Evolutionary conservation across 225 moss, liverwort and hornwort genomes (phyloP).

Genomic region (Rhytidiadelphus loreus): DNA sequence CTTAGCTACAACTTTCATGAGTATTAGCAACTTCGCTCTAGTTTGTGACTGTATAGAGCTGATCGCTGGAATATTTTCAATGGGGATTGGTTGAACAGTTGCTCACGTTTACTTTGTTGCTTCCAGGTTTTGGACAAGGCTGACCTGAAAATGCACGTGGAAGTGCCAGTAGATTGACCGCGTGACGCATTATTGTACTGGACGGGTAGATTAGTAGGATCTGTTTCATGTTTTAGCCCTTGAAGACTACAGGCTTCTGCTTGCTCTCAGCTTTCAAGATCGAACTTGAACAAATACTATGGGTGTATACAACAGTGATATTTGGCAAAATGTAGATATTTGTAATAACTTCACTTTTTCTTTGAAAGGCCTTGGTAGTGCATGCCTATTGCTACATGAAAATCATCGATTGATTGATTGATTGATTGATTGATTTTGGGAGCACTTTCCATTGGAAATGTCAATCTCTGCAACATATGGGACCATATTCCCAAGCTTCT

Average conservation of each 20-base stretch:
- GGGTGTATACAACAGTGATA: background rate
- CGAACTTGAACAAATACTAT: background rate
- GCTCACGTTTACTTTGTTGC: background rate
- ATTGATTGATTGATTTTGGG: too few species aligned
- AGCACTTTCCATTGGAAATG: background rate
- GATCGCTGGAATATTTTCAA: background rate
- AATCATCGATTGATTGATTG: too few species aligned
- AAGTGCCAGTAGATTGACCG: constrained; percentile 73
- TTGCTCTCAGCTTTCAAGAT: background rate
- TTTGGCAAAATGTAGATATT: background rate
- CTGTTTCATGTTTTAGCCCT: background rate
- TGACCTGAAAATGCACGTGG: constrained; percentile 88
- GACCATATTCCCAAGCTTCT: background rate
- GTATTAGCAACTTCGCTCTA: background rate
- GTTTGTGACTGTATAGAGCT: background rate
- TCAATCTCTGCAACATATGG: background rate
- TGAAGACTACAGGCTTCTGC: background rate
- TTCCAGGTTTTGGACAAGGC: constrained; percentile 70
- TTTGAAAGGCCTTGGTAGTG: background rate
- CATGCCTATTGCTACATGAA: background rate
- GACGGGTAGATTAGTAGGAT: background rate
- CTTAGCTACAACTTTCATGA: background rate
- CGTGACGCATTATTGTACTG: background rate
- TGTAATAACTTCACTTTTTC: background rate
- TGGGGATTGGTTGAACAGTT: background rate